Base-by-base conservation (phyloP, 2,329 filamentous ascomycete genomes). In the Paraphaeosphaeria sporulosa region DNA sequence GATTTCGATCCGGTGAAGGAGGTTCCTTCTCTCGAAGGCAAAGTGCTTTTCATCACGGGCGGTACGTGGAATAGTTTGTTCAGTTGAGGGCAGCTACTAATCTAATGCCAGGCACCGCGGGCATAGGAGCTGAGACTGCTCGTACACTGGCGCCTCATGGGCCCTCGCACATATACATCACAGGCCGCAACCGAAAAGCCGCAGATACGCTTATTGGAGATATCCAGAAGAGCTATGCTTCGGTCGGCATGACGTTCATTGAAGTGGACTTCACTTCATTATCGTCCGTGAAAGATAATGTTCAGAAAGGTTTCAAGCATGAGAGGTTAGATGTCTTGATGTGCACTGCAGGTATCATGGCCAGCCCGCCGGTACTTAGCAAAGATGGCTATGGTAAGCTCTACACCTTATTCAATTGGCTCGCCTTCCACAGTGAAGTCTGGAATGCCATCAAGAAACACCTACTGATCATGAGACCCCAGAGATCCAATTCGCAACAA, bases 401-500 rank as follows among this genome's bases (percentile, higher is more conserved):
- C n/a, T 2, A 40, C 36, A 10, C 25, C 17, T 51, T 17, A 4
- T 6, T 7, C 30, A 3, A 9, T 40, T n/a, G 36, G 36, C 36
- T 40, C 17, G 36, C 36, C 17, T 40, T 17, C 6, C 5, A 6
- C 17, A 40, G 36, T 15, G 17, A 3, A 40, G 12, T 40, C 5
- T 40, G 17, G 5, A 40, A 17, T 15, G 6, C 36, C 36, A n/a
- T 17, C 10, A 12, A 21, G n/a, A n/a, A n/a, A n/a, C n/a, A n/a
- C n/a, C n/a, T n/a, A 38, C 48, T 51, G 10, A 51, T 13, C 17
- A 21, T 21, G 9, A 15, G 4, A 4, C 15, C 49, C 5, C 49
- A 52, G 82, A 84, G 64, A 73, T 81, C 27, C 80, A 83, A 57
- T 80, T 83, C 56, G 82, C 78, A 13, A 80, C 76, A 6, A 84